Conservation (phyloP, 2,329 filamentous ascomycete genomes). For the Ophiostoma sp. region DNA sequence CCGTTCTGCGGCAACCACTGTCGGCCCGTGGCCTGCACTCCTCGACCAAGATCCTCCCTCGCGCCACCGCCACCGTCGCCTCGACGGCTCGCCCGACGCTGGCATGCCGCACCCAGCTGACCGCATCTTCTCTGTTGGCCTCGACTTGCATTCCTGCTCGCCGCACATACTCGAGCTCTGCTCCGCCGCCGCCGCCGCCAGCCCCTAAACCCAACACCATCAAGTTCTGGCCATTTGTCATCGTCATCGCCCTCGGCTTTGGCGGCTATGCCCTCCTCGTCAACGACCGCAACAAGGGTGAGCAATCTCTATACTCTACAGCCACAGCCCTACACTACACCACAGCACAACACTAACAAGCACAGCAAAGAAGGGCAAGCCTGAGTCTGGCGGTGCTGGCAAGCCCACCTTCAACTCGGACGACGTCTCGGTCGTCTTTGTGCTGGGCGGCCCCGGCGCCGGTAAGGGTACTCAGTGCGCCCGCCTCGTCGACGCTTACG, state of each 20-base stretch:
- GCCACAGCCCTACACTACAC: background rate
- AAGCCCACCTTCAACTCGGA: conserved; percentile 57
- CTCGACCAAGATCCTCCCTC: background rate
- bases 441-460: conserved; percentile 90
- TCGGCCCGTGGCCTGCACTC: conserved; percentile 2
- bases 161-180: conserved; percentile 19
- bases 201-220: conserved; percentile 32
- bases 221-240: conserved; percentile 56
- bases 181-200: conserved; percentile 21
- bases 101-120: conserved; percentile 7
- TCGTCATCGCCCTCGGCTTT: conserved; percentile 45
- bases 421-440: conserved; percentile 88
- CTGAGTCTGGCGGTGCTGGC: background rate
- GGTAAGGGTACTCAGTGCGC: conserved; percentile 96
- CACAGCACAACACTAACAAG: background rate
- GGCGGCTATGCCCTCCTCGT: conserved; percentile 48
- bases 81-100: background rate
- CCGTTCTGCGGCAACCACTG: conserved; percentile 20
- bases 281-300: conserved; percentile 37
- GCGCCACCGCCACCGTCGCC: background rate
- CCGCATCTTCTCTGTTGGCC: background rate
- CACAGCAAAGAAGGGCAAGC: background rate
- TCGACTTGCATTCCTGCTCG: conserved; percentile 5
- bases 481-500: conserved; percentile 78
- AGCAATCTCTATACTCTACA: background rate